A percentile compares a stretch with the other conserved stretches of the same genome.
These are phyloP conservation scores for Suhomyces bolitotheri DNA, from an alignment of 1,139 yeast species.

Conservation along the genomic window DNA sequence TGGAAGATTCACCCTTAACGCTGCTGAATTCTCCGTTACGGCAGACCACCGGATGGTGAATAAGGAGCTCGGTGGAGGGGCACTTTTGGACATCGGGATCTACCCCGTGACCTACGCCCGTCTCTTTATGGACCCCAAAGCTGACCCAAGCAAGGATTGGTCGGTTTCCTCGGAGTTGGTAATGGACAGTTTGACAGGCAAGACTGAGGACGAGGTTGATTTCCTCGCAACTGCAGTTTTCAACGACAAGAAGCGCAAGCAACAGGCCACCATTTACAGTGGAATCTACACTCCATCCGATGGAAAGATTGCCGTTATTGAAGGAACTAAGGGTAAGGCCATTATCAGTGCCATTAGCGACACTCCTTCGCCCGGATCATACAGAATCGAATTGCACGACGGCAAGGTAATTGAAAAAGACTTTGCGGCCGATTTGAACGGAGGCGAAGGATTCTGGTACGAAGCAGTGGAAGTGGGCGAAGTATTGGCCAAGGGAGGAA, in stretches of 20 bases:
- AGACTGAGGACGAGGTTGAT: slow-evolving; percentile 19
- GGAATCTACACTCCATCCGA: slow-evolving; percentile 20
- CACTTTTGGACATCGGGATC: slow-evolving; percentile 59
- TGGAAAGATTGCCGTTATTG: slow-evolving; percentile 18
- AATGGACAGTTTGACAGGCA: slow-evolving; percentile 19
- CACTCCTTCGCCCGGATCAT: slow-evolving; percentile 21
- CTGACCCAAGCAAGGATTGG: slow-evolving; percentile 17
- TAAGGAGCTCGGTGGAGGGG: slow-evolving; percentile 58
- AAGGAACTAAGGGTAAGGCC: slow-evolving; percentile 21
- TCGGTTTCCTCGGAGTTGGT: slow-evolving; percentile 21
- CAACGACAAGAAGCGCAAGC: slow-evolving; percentile 20
- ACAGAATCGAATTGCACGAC: slow-evolving; percentile 14
- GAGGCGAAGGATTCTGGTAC: slow-evolving; percentile 22
- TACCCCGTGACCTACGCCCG: slow-evolving; percentile 54
- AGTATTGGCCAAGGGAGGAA: slow-evolving; percentile 16
- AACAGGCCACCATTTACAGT: slow-evolving; percentile 22
- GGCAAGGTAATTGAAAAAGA: slow-evolving; percentile 12
- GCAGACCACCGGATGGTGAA: slow-evolving; percentile 32
- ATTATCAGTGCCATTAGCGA: slow-evolving; percentile 17
- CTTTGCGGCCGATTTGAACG: slow-evolving; percentile 14
- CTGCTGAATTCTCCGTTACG: slow-evolving; percentile 22
- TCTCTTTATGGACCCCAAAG: slow-evolving; percentile 37
- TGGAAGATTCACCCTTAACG: slow-evolving; percentile 41
- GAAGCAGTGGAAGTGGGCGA: slow-evolving; percentile 21
- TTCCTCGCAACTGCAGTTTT: slow-evolving; percentile 21